phyloP scores from a whole-genome alignment of 176 grass and related monocot species.

The Lolium rigidum region DNA sequence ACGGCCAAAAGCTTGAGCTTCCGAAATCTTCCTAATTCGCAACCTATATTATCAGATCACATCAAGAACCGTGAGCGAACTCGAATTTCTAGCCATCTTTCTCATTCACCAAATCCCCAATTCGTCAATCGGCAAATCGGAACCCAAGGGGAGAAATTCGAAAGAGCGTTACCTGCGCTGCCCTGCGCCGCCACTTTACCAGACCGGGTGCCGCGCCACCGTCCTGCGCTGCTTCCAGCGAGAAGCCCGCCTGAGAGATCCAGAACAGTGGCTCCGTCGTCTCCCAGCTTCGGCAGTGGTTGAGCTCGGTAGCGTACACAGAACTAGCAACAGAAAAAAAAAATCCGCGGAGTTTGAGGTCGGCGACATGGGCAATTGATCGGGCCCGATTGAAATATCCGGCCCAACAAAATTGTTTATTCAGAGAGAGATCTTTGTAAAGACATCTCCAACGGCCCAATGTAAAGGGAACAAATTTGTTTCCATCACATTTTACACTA shows the following conservation, averaged over 20 bases:
- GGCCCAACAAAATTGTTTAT: background rate
- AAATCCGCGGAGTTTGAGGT: background rate
- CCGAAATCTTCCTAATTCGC: background rate
- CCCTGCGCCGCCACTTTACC: background rate
- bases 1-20: slow-evolving; percentile 5
- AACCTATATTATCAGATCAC: background rate
- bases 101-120: background rate
- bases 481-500: no score
- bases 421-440: no score
- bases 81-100: background rate
- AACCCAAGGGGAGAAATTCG: background rate
- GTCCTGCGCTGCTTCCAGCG: background rate
- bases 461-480: no score
- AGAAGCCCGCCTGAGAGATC: slow-evolving; percentile 5
- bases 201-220: background rate
- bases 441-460: no score
- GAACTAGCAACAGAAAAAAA: background rate
- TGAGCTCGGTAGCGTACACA: slow-evolving; percentile 16
- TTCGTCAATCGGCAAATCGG: slow-evolving; percentile 10
- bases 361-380: background rate
- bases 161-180: background rate
- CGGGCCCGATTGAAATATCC: background rate
- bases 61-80: background rate
- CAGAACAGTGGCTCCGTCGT: background rate
- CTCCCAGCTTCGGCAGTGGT: slow-evolving; percentile 22